Evolutionary conservation across 2,329 filamentous ascomycete genomes (phyloP), one percentile per base, ranked within the genome.

Genomic region (Stachybotrys echinatus): DNA sequence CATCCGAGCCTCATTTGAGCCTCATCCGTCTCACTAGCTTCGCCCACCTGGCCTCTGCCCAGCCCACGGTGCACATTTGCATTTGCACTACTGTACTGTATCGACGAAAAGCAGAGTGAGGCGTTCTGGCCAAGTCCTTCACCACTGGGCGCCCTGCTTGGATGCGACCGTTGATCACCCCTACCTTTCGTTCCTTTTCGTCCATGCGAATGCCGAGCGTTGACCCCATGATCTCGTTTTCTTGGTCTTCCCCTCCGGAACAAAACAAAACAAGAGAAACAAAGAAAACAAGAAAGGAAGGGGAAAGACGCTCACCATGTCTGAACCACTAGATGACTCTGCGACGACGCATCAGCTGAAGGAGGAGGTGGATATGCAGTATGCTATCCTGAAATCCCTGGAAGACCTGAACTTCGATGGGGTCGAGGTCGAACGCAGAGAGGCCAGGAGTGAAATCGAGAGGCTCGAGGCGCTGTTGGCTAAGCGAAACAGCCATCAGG

Each of bases 381-480:
- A 62, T 44, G 70, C 72, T 46, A 65, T 78, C 19, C 62, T 78
- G 3, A 54, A 58, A 7, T 77, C 74, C 2, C 65, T 79, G n/a
- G 38, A 53, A 19, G 53, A 48, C 21, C 56, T 56, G 31, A 48
- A 52, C 6, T 61, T 59, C 48, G 58, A 62, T 6, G 64, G 57
- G 17, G 63, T 61, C 34, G 66, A 69, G 27, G 50, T 57, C 14
- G 62, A 66, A 54, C 59, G 66, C 17, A 45, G 47, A 12, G 59
- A 62, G 47, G 59, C 59, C 31, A 51, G 31, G n/a, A 27, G 42
- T 7, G 57, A 65, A 52, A 66, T 70, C 23, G 48, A 54, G 37
- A 54, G 56, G 5, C 52, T 77, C 18, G 65, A 69, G 54, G 58
- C 49, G n/a, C 55, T 58, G 5, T 54, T 72, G 56, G 49, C 14